Conservation (phyloP, 306 rosid species). For the Herpetospermum pedunculosum region DNA sequence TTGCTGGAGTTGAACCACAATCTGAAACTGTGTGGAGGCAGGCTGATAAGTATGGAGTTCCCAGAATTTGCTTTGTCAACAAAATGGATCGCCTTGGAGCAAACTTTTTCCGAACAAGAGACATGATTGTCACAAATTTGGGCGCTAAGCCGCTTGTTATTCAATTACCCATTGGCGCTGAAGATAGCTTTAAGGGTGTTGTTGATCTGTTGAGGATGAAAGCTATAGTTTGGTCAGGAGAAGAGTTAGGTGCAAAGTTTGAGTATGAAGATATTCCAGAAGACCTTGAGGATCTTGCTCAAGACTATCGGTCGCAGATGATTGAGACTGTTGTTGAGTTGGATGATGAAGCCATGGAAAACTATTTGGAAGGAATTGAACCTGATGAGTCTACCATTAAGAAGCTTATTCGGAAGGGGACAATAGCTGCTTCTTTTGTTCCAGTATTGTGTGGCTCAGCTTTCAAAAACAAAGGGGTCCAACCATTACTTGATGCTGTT, state of each 20-base stretch:
- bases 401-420: conserved; percentile 67
- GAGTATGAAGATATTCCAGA: conserved; percentile 55
- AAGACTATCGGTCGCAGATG: conserved; percentile 57
- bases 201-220: conserved; percentile 87
- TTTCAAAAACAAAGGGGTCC: conserved; percentile 97
- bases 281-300: conserved; percentile 63
- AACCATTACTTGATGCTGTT: conserved; percentile 87
- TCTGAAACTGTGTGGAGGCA: conserved; percentile 99
- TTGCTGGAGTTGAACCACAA: conserved; percentile 97
- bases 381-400: conserved; percentile 70
- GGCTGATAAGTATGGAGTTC: conserved; percentile 93
- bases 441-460: conserved; percentile 96
- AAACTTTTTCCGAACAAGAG: conserved; percentile 81
- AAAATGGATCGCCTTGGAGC: conserved; percentile 99
- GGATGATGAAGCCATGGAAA: conserved; percentile 81
- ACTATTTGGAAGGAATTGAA: conserved; percentile 80
- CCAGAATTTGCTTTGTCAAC: conserved; percentile 88
- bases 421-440: conserved; percentile 55
- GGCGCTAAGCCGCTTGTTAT: conserved; percentile 93
- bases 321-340: conserved; percentile 69
- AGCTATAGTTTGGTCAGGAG: conserved; percentile 92
- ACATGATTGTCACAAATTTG: conserved; percentile 84
- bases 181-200: conserved; percentile 76
- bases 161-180: conserved; percentile 81
- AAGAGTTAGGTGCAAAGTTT: conserved; percentile 92